These are phyloP conservation scores for Leptographium galeiforme DNA, from an alignment of 2,329 filamentous ascomycete species.

Conservation along the genomic window DNA sequence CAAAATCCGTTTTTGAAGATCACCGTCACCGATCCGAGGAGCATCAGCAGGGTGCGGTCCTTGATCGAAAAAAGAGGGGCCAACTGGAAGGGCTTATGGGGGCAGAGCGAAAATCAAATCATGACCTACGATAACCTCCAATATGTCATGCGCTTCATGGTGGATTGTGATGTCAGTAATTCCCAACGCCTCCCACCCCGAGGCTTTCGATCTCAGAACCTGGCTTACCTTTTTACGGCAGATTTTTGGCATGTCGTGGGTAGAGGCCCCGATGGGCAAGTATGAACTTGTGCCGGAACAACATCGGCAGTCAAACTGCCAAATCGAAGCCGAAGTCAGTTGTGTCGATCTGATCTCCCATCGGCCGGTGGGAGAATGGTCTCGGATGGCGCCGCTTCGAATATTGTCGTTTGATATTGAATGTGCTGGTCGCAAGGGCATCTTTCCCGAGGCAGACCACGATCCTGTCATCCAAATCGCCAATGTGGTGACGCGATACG, in stretches of 20 bases:
- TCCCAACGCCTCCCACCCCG: neutral
- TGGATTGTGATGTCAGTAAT: slow-evolving; percentile 65
- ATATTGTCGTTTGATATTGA: slow-evolving; percentile 97
- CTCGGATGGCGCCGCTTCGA: slow-evolving; percentile 89
- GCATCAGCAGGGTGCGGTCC: slow-evolving; percentile 61
- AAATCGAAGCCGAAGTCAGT: slow-evolving; percentile 81
- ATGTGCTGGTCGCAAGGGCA: slow-evolving; percentile 90
- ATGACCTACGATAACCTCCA: slow-evolving; percentile 93
- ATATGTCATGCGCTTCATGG: slow-evolving; percentile 94
- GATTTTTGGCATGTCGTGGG: slow-evolving; percentile 95
- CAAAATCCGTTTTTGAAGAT: slow-evolving; percentile 90
- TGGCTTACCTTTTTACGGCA: slow-evolving; percentile 17
- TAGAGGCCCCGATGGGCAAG: slow-evolving; percentile 63
- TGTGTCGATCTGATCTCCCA: slow-evolving; percentile 79
- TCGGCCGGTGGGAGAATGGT: slow-evolving; percentile 83
- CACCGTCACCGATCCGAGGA: slow-evolving; percentile 79
- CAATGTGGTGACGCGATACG: slow-evolving; percentile 86
- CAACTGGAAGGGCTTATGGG: slow-evolving; percentile 87
- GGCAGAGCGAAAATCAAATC: slow-evolving; percentile 52
- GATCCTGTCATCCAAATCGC: slow-evolving; percentile 98
- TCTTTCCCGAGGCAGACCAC: slow-evolving; percentile 84
- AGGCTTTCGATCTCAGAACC: too few species aligned
- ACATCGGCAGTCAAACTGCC: slow-evolving; percentile 77
- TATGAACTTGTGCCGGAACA: slow-evolving; percentile 56
- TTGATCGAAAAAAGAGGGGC: slow-evolving; percentile 62